A percentile compares a stretch with the other conserved stretches of the same genome.
These are phyloP conservation scores for Allomyces macrogynus DNA, from an alignment of 192 early-diverging fungal genomes.

Conservation along the genomic window DNA sequence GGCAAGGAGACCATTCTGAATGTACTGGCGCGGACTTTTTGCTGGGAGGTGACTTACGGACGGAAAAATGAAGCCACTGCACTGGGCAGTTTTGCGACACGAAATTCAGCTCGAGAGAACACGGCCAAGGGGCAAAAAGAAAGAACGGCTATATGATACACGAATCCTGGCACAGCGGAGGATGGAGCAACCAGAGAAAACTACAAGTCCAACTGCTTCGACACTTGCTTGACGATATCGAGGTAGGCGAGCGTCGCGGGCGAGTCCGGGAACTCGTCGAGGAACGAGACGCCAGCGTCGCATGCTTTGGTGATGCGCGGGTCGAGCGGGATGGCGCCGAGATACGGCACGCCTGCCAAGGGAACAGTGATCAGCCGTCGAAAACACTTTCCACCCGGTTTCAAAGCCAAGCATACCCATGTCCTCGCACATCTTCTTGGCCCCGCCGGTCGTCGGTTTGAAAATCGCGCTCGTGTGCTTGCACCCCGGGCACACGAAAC, in stretches of 20 bases:
- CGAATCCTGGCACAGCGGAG: background rate
- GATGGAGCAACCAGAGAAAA: background rate
- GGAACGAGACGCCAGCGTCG: slow-evolving; percentile 73
- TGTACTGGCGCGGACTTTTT: too few relatives aligned
- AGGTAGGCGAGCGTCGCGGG: slow-evolving; percentile 51
- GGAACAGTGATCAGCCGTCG: background rate
- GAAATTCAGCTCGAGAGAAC: too few relatives aligned
- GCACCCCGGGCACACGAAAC: slow-evolving; percentile 87
- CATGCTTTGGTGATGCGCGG: slow-evolving; percentile 59
- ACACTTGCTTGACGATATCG: slow-evolving; percentile 27
- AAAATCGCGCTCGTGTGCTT: slow-evolving; percentile 36
- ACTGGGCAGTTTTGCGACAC: too few relatives aligned
- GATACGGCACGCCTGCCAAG: slow-evolving; percentile 17
- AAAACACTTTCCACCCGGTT: too few relatives aligned
- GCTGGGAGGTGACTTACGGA: too few relatives aligned
- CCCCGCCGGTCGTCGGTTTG: slow-evolving; percentile 56
- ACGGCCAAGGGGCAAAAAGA: too few relatives aligned
- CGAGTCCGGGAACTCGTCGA: slow-evolving; percentile 73
- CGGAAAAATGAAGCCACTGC: too few relatives aligned
- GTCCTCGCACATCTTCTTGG: slow-evolving; percentile 38
- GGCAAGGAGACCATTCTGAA: too few relatives aligned
- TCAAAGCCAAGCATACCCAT: slow-evolving; percentile 13
- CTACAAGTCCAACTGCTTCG: background rate
- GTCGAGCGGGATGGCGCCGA: slow-evolving; percentile 57
- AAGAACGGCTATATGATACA: background rate